phyloP scores from a whole-genome alignment of 306 rosid species.

The Coriaria nepalensis region DNA sequence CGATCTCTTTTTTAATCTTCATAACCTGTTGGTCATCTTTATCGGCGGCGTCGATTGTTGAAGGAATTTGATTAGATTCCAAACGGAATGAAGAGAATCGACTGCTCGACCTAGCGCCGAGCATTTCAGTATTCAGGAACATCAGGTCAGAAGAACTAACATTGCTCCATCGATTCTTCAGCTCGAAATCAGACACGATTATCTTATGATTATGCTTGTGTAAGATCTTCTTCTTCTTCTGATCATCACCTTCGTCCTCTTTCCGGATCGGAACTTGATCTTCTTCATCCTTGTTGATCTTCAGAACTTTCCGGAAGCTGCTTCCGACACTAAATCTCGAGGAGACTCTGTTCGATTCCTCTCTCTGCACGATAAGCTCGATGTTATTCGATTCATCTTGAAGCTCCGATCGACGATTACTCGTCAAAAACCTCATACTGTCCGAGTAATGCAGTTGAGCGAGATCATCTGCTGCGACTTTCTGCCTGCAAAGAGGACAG shows the following conservation, averaged over 20 bases:
- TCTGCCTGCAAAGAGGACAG: conserved; percentile 83
- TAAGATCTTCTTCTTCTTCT: conserved; percentile 19
- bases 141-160: conserved; percentile 78
- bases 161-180: conserved; percentile 80
- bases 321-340: conserved; percentile 76
- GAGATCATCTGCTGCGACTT: conserved; percentile 50
- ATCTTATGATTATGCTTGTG: conserved; percentile 71
- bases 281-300: conserved; percentile 25
- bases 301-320: conserved; percentile 47
- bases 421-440: conserved; percentile 48
- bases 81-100: conserved; percentile 30
- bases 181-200: conserved; percentile 55
- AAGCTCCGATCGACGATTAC: conserved; percentile 23
- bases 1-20: conserved; percentile 56
- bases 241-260: conserved; percentile 9
- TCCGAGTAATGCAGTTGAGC: conserved; percentile 36
- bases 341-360: conserved; percentile 39
- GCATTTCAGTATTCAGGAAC: conserved; percentile 72
- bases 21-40: conserved; percentile 16
- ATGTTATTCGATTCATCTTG: conserved; percentile 44
- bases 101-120: conserved; percentile 39
- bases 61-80: conserved; percentile 5
- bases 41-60: too few species aligned
- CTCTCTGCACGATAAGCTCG: conserved; percentile 78
- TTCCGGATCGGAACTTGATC: conserved; percentile 34